Percentiles rank a stretch among this genome's conserved stretches.
Evolutionary conservation across 768 basidiomycete genomes (phyloP).

Genomic region (Tulasnella sp.): DNA sequence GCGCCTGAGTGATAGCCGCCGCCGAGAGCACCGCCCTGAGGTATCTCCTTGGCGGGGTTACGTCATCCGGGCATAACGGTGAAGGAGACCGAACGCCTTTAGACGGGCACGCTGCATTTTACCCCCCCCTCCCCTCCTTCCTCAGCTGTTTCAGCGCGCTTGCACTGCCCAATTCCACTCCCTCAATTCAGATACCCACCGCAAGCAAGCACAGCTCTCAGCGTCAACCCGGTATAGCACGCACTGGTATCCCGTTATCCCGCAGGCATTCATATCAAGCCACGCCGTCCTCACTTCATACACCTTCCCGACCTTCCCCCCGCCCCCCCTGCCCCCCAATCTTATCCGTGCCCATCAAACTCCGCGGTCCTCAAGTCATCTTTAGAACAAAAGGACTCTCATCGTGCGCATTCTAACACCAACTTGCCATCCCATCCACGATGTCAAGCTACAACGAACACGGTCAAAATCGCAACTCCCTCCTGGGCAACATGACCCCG

Average conservation of each 20-base stretch:
- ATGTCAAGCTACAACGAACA: conserved; percentile 15
- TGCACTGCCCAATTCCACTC: conserved; percentile 12
- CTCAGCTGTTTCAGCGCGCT: background rate
- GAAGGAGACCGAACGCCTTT: background rate
- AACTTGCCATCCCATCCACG: background rate
- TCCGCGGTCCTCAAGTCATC: conserved; percentile 12
- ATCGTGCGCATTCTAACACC: background rate
- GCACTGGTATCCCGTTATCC: background rate
- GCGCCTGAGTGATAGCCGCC: background rate
- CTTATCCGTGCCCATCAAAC: background rate
- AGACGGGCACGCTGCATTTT: conserved; percentile 3
- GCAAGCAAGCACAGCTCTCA: conserved; percentile 3
- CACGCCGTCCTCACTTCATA: background rate
- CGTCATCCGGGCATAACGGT: conserved; percentile 8
- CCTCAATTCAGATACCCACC: background rate
- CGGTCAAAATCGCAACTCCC: conserved; percentile 34
- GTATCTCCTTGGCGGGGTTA: background rate
- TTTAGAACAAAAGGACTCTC: background rate
- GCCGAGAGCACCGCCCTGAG: background rate
- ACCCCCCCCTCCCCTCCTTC: conserved; percentile 1
- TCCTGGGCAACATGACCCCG: conserved; percentile 32
- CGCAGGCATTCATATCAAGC: background rate
- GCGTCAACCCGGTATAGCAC: background rate
- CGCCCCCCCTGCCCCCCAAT: background rate
- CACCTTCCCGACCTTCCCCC: background rate